Base-by-base conservation (phyloP, 345 rosid genomes). In the Melaleuca quinquenervia region DNA sequence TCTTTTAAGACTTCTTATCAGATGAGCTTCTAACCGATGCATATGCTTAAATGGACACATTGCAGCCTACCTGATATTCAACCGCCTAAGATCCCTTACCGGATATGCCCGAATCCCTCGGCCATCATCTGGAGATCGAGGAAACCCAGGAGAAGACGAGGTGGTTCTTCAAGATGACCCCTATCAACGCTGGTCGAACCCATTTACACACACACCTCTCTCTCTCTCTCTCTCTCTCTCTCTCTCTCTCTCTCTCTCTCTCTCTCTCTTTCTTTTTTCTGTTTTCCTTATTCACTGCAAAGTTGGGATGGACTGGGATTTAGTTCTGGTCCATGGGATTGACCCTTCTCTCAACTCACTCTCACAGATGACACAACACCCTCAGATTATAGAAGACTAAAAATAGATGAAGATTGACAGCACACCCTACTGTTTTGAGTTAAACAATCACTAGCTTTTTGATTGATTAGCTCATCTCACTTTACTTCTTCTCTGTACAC, bases 91-190 rank as follows among this genome's bases (percentile, higher is more conserved):
- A 91, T 95, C 85, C 97, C 95, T 4, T 95, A 94, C 83, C 86
- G 85, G 83, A 86, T 95, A 53, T 95, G 96, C 89, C 98, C 98
- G 20, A 88, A 88, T 84, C 97, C 97, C 52, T 93, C 88, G 41
- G 97, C 98, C 11, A 95, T 95, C 86, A 94, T 95, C 10, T 94
- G 98, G 96, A 92, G 96, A 88, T 91, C 95, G 49, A 92, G 93
- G 55, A 92, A 90, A 88, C 90, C 91, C 0, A 94, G 90, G 88
- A 90, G 87, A 78, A 92, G 87, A 76, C 92, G 87, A 87, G 82
- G 50, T 7, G 52, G 56, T 51, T 80, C 91, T 24, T 85, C 48
- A 48, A 82, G 52, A 70, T 70, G 78, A 70, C 48, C 78, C 78
- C 78, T 20, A 36, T 70, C 26, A 8, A 70, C 32, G 48, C 26